These are phyloP conservation scores for Dictyostelium intermedium DNA, from an alignment of 78 protist genomes.

Conservation along the genomic window DNA sequence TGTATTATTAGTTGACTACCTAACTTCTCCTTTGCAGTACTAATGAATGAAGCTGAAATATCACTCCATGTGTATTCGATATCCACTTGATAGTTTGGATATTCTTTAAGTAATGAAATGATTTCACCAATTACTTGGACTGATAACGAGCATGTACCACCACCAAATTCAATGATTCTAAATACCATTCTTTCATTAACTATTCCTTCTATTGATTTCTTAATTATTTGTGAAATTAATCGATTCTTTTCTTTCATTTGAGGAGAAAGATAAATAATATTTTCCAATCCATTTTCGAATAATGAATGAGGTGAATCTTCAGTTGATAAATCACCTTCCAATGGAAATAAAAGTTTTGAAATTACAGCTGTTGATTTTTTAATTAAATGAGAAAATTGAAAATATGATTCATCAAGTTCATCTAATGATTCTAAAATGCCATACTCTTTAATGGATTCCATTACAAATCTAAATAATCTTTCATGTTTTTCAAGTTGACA, in stretches of 20 bases:
- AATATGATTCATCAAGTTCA: too few species aligned
- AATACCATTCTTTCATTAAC: not conserved
- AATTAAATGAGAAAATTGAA: too few species aligned
- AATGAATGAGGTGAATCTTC: too few species aligned
- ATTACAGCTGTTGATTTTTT: too few species aligned
- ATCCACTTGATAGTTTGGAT: not conserved
- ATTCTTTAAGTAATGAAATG: not conserved
- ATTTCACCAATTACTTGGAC: not conserved
- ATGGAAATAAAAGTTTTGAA: too few species aligned
- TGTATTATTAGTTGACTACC: not conserved
- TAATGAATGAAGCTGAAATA: not conserved
- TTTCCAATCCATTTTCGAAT: too few species aligned
- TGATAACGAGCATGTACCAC: constrained; percentile 13
- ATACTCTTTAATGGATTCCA: too few species aligned
- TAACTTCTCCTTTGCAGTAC: not conserved
- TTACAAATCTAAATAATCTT: too few species aligned
- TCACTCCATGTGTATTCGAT: not conserved
- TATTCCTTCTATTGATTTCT: not conserved
- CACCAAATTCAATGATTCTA: constrained; percentile 4
- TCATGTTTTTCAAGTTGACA: too few species aligned
- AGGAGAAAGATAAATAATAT: too few species aligned
- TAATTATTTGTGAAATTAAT: not conserved
- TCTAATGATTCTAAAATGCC: too few species aligned
- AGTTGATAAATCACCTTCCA: too few species aligned
- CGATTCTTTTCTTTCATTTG: not conserved